These are phyloP conservation scores for Erodium chrysanthum DNA, from an alignment of 441 rosid species.

Conservation along the genomic window DNA sequence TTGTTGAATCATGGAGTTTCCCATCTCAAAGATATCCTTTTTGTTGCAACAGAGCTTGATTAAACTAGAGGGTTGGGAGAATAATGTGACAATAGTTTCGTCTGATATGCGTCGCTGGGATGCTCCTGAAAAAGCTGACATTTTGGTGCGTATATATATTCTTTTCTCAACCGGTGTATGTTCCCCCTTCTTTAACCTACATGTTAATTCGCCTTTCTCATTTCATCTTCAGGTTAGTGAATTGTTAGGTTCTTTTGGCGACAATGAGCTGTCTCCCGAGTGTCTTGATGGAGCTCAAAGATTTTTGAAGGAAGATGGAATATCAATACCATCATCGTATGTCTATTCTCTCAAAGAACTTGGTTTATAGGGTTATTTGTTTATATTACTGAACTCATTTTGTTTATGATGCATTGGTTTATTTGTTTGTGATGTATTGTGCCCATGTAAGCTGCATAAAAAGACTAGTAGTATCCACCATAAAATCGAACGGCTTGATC, in stretches of 20 bases:
- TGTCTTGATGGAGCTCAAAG: constrained; percentile 98
- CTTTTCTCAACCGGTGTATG: constrained; percentile 3
- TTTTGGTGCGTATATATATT: constrained; percentile 43
- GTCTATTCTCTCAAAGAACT: constrained; percentile 27
- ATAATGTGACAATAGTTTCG: constrained; percentile 68
- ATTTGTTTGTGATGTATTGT: no score
- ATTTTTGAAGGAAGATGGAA: constrained; percentile 83
- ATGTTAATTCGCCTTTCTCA: constrained; percentile 16
- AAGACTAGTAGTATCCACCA: no score
- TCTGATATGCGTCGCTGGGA: constrained; percentile 88
- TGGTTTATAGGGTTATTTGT: not conserved
- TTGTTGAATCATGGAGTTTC: not conserved
- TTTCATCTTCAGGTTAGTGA: constrained; percentile 71
- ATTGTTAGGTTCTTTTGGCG: constrained; percentile 94
- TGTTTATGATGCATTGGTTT: no score
- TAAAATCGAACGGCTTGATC: no score
- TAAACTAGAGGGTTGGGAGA: constrained; percentile 92
- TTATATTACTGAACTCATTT: no score
- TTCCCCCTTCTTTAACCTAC: constrained; percentile 7
- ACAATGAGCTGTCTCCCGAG: constrained; percentile 97
- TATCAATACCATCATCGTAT: constrained; percentile 93
- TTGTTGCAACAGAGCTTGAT: constrained; percentile 59
- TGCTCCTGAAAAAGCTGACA: constrained; percentile 95
- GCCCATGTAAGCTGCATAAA: no score
- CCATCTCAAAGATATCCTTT: no score